Base-by-base conservation (phyloP, 164 flowering plant genomes). In the Paratinospora sagittata region DNA sequence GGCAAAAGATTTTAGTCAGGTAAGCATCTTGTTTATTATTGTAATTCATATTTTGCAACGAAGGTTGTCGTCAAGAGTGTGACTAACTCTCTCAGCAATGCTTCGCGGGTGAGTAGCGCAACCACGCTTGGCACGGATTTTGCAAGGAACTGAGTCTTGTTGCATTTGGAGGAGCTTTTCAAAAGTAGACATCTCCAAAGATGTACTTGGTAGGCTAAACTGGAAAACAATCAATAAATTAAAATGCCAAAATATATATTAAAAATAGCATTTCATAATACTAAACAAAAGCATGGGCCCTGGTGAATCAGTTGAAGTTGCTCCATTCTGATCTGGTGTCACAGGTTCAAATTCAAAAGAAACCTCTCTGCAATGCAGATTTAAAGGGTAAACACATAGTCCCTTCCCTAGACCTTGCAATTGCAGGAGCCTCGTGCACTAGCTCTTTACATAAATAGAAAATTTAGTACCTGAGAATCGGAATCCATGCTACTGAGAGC, bases 81-180 rank as follows among this genome's bases (percentile, higher is more conserved):
- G 34, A 83, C 87, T 69, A 27, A 89, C 97, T 89, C 97, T 80
- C 78, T 91, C 97, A 30, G 97, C 97, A 66, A 91, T 89, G 79
- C 97, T 93, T 67, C 97, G 78, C 0, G 98, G 98, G 72, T 93
- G 97, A 69, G 98, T 93, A 1, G 95, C 95, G 77, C 75, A 90
- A 24, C 98, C 97, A 72, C 95, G 89, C 84, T 88, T 93, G 19
- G 98, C 98, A 9, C 96, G 93, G 60, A 80, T 82, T 76, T 86
- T 93, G 80, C 93, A 93, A 19, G 94, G 85, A 23, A 88, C 87
- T 9, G 95, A 84, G 71, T 90, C 93, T 61, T 84, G 82, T 55
- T 92, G 97, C 36, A 90, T 82, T n/a, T 87, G 81, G 3, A 92
- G 69, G 17, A 85, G 77, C 70, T 80, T 88, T 71, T 89, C 97